phyloP scores from a whole-genome alignment of 495 filamentous ascomycete species.

The Podospora fimiseda region DNA sequence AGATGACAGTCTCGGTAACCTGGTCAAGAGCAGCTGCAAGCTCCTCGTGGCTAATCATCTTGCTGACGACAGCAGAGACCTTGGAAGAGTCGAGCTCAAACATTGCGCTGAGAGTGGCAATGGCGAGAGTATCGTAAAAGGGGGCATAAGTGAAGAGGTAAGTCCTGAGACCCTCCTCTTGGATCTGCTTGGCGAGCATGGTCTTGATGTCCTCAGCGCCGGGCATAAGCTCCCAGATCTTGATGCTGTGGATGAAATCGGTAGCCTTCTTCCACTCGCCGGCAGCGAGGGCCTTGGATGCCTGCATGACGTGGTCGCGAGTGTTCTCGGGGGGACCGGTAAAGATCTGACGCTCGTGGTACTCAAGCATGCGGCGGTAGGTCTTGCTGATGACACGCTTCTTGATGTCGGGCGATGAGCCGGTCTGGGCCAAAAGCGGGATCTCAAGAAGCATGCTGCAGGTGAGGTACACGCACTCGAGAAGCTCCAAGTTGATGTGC shows the following conservation, averaged over 20 bases:
- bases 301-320: slow-evolving; percentile 97
- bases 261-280: slow-evolving; percentile 98
- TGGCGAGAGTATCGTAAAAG: slow-evolving; percentile 93
- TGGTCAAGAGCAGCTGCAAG: slow-evolving; percentile 94
- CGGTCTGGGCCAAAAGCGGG: slow-evolving; percentile 90
- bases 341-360: slow-evolving; percentile 98
- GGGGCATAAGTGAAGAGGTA: slow-evolving; percentile 99
- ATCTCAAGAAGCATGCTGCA: slow-evolving; percentile 99
- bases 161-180: slow-evolving; percentile 94
- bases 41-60: slow-evolving; percentile 99
- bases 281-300: slow-evolving; percentile 88
- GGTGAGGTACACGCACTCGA: slow-evolving; percentile 97
- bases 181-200: slow-evolving; percentile 95
- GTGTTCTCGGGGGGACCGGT: slow-evolving; percentile 98
- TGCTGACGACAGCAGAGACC: slow-evolving; percentile 89
- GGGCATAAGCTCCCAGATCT: slow-evolving; percentile 98
- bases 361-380: slow-evolving; percentile 97
- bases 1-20: slow-evolving; percentile 94
- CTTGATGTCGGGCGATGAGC: slow-evolving; percentile 92
- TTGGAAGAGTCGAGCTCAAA: slow-evolving; percentile 90
- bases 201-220: slow-evolving; percentile 83
- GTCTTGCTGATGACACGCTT: slow-evolving; percentile 99
- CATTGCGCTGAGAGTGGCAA: slow-evolving; percentile 81
- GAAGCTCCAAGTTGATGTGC: slow-evolving; percentile 98
- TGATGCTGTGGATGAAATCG: slow-evolving; percentile 88